Conservation (phyloP, 2,329 filamentous ascomycete species). For the Fusarium sp. region DNA sequence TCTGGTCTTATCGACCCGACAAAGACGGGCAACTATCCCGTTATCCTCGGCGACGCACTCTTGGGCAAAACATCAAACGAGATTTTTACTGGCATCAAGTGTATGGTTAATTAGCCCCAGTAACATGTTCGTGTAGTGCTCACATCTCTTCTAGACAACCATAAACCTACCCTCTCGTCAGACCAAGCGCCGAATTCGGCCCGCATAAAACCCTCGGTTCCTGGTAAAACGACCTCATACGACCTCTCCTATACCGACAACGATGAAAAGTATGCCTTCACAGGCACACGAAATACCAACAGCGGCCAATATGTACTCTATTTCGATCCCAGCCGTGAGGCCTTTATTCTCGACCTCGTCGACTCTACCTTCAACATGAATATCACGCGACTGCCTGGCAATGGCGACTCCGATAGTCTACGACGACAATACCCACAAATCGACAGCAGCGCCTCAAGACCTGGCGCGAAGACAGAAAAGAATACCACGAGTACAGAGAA, state of each 20-base stretch:
- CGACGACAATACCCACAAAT: slow-evolving; percentile 76
- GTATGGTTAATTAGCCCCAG: slow-evolving; percentile 57
- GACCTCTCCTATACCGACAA: slow-evolving; percentile 67
- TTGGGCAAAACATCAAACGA: slow-evolving; percentile 67
- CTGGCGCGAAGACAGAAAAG: slow-evolving; percentile 25
- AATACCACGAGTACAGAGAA: slow-evolving; percentile 34
- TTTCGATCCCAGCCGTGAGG: slow-evolving; percentile 79
- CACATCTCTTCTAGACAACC: slow-evolving; percentile 63
- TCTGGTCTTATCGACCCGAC: slow-evolving; percentile 67
- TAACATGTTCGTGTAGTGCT: not conserved
- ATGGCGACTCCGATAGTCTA: slow-evolving; percentile 71
- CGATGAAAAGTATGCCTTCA: slow-evolving; percentile 69
- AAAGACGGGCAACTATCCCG: slow-evolving; percentile 70
- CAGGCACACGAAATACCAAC: slow-evolving; percentile 67
- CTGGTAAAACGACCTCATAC: slow-evolving; percentile 64
- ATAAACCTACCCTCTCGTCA: slow-evolving; percentile 67
- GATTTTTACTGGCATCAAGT: slow-evolving; percentile 70
- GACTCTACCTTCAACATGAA: slow-evolving; percentile 91
- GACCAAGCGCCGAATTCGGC: slow-evolving; percentile 61
- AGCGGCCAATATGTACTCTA: slow-evolving; percentile 74
- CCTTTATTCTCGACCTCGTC: slow-evolving; percentile 84
- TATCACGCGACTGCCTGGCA: slow-evolving; percentile 75
- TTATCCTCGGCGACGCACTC: slow-evolving; percentile 72
- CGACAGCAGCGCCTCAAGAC: slow-evolving; percentile 47
- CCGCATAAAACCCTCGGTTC: slow-evolving; percentile 63